Evolutionary conservation across 331 rosid genomes (phyloP), one percentile per base, ranked within the genome.

Genomic region (Erythrophleum ivorense): DNA sequence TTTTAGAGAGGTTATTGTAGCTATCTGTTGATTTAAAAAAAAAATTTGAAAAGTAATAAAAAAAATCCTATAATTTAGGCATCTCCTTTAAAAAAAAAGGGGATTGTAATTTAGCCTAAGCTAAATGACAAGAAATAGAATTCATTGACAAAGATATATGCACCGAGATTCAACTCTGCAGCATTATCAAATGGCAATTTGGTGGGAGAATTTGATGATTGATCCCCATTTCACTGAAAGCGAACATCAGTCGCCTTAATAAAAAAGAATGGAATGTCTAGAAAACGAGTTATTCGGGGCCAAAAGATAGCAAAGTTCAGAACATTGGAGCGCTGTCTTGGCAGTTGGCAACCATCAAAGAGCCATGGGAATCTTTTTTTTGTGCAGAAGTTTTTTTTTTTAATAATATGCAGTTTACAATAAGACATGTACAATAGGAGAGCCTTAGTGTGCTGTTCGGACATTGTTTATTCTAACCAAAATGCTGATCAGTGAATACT

Each of bases 141-240:
- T 15, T 65, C 57, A 48, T n/a, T 14, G n/a, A 66, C 71, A 78
- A 66, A 57, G 3, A 40, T 59, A 19, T 67, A 59, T 83, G 43
- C 68, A 21, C 75, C 41, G 59, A 71, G 43, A 54, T 79, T 76
- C 55, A 79, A 71, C 53, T 18, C 33, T 67, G 29, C 52, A 2
- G 50, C 85, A 59, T 52, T 45, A 77, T 67, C 76, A 24, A 80
- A 76, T 40, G 36, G 14, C 54, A 71, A 66, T 19, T 54, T 46
- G 19, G 58, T 71, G 72, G 7, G 41, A 50, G 8, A 43, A 48
- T 38, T 58, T 31, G 40, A 43, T 59, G 49, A 65, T 14, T 14
- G 71, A 38, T n/a, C 50, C 40, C 65, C 71, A 48, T 68, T 83
- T 77, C 79, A 49, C 67, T 1, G 12, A 43, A 50, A 77, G 43